A percentile compares a stretch with the other conserved stretches of the same genome.
These are phyloP conservation scores for Tetradesmus obliquus DNA, from an alignment of 139 green algal species.

Conservation along the genomic window DNA sequence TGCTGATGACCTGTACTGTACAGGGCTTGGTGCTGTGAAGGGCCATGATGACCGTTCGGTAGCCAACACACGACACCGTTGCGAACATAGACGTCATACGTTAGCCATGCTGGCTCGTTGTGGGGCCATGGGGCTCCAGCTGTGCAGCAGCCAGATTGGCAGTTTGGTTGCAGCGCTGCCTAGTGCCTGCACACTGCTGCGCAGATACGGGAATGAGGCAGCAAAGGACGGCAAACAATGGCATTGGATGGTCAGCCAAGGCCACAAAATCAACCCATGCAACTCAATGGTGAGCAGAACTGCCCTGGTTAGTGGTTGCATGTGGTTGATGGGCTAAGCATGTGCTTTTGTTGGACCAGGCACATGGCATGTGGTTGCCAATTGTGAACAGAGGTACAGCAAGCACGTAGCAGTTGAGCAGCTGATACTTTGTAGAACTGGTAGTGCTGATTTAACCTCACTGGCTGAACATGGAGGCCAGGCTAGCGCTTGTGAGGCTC, in stretches of 20 bases:
- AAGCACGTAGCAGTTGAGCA: not conserved
- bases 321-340: not conserved
- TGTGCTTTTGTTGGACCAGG: not conserved
- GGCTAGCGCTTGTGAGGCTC: not conserved
- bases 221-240: conserved; percentile 24
- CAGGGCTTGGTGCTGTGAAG: not conserved
- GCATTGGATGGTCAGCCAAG: conserved; percentile 45
- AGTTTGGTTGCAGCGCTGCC: not conserved
- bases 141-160: not conserved
- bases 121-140: conserved; percentile 20
- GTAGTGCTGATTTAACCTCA: not conserved
- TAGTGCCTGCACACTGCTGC: not conserved
- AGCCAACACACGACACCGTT: not conserved
- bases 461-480: not conserved
- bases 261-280: conserved; percentile 79
- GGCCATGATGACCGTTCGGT: not conserved
- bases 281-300: conserved; percentile 53
- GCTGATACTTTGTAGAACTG: not conserved
- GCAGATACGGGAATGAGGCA: conserved; percentile 21
- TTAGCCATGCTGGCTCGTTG: conserved; percentile 2
- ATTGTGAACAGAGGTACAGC: not conserved
- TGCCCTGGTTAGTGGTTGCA: not conserved
- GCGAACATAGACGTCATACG: not conserved
- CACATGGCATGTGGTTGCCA: not conserved
- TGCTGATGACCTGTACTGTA: conserved; percentile 6